Conservation (phyloP, 2,329 filamentous ascomycete species). For the Fusarium sp. region DNA sequence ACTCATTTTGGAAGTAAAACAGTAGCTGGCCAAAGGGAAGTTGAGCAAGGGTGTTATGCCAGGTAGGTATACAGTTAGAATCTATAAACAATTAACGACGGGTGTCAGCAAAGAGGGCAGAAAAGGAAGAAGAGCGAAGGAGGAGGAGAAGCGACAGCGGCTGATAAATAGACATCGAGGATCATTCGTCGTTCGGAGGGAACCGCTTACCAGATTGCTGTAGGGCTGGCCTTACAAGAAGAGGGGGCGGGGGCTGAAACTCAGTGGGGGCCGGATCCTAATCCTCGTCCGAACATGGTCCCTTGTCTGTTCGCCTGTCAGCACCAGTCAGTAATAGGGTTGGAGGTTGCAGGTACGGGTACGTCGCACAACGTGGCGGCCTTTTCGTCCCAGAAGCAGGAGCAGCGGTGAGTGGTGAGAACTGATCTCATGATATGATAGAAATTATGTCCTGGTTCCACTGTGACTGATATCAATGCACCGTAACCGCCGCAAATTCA, state of each 20-base stretch:
- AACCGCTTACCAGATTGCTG: slow-evolving; percentile 13
- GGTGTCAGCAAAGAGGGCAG: not conserved
- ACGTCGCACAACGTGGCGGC: not conserved
- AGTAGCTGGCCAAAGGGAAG: not conserved
- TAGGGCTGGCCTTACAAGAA: slow-evolving; percentile 40
- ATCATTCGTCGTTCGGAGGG: slow-evolving; percentile 7
- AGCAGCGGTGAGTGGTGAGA: slow-evolving; percentile 15
- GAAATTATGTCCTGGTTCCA: not conserved
- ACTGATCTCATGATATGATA: not conserved
- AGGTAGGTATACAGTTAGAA: too few relatives aligned
- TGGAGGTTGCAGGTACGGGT: not conserved
- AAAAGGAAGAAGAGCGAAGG: slow-evolving; percentile 4
- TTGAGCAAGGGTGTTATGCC: not conserved
- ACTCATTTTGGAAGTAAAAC: slow-evolving; percentile 43
- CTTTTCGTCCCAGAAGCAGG: not conserved
- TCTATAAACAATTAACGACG: not conserved
- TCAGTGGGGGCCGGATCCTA: slow-evolving; percentile 28
- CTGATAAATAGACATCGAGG: slow-evolving; percentile 12
- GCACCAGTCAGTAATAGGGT: not conserved
- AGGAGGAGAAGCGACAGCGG: slow-evolving; percentile 1
- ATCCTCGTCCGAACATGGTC: slow-evolving; percentile 6
- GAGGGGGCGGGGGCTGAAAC: slow-evolving; percentile 34
- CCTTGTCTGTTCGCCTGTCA: not conserved
- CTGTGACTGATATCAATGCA: not conserved
- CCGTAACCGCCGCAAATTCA: not conserved